Evolutionary conservation across 768 basidiomycete genomes (phyloP).

Genomic region (Collybiopsis luxurians): DNA sequence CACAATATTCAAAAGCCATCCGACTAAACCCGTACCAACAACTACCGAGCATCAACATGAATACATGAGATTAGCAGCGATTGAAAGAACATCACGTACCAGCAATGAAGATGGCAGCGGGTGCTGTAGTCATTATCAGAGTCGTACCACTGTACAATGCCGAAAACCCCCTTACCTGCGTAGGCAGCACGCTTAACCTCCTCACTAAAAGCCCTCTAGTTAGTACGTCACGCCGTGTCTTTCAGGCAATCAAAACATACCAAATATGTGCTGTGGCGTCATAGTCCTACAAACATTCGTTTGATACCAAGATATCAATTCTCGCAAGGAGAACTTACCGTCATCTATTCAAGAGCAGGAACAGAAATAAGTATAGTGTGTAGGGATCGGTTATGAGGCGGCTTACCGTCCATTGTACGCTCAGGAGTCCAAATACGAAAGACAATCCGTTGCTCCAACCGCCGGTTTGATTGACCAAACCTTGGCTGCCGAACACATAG

Average conservation of each 20-base stretch:
- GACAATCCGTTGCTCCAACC: constrained; percentile 79
- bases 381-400: constrained; percentile 4
- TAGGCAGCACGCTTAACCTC: constrained; percentile 80
- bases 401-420: constrained; percentile 84
- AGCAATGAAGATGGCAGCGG: constrained; percentile 60
- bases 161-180: constrained; percentile 46
- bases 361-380: neutral
- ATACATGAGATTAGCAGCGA: constrained; percentile 1
- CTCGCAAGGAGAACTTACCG: constrained; percentile 33
- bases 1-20: constrained; percentile 87
- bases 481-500: constrained; percentile 77
- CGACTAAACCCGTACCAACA: constrained; percentile 71
- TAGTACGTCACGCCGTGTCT: constrained; percentile 1
- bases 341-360: constrained; percentile 41
- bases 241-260: constrained; percentile 36
- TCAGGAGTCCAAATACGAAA: constrained; percentile 81
- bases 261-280: constrained; percentile 82
- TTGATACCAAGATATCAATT: no score
- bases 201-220: constrained; percentile 43
- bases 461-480: constrained; percentile 77
- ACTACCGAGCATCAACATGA: constrained; percentile 32
- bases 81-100: constrained; percentile 23
- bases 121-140: neutral
- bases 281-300: constrained; percentile 49
- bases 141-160: constrained; percentile 12